Evolutionary conservation across 2,329 filamentous ascomycete genomes (phyloP), one percentile per base, ranked within the genome.

Genomic region (Aspergillus arachidicola): DNA sequence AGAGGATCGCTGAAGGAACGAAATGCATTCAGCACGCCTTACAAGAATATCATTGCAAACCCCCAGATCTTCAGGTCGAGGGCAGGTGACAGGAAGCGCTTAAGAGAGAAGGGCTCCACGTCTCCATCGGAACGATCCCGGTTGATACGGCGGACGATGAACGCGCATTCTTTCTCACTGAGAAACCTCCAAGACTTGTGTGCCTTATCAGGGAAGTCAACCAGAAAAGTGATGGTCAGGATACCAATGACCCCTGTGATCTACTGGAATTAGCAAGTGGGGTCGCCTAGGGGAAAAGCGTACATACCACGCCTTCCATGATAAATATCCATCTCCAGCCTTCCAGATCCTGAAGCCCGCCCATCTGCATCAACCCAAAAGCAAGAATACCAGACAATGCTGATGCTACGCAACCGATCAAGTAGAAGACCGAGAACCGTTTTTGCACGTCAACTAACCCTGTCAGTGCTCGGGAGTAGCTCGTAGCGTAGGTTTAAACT

Each of bases 301-400:
- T 11, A 63, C 70, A 28, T 68, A 73, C 72, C 51, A 80, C 69
- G 50, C 84, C 84, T 66, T 86, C 84, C 5, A 86, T 73, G 54
- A 86, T 82, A 64, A 86, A 86, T 34, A 84, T 84, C 83, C 85
- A 87, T 50, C 83, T 78, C 82, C 77, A 86, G 1, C 81, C 81
- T 2, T 72, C 70, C 38, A 83, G 67, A 16, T 79, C 79, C 4
- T 75, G 76, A 1, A 78, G 71, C 2, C 82, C 82, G 45, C 81
- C 63, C 67, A 80, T 69, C 59, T 80, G 75, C 64, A 74, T 78
- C 60, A 80, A 67, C 16, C 78, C 78, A 56, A 77, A 80, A 10
- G 79, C 78, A 11, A 81, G 72, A 56, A 84, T 83, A 64, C 82
- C 81, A 10, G 80, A 74, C 63, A 82, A 77, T 0, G 82, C 82